A percentile compares a stretch with the other conserved stretches of the same genome.
These are phyloP conservation scores for Myotisia sp. DNA, from an alignment of 2,329 filamentous ascomycete genomes.

Conservation along the genomic window DNA sequence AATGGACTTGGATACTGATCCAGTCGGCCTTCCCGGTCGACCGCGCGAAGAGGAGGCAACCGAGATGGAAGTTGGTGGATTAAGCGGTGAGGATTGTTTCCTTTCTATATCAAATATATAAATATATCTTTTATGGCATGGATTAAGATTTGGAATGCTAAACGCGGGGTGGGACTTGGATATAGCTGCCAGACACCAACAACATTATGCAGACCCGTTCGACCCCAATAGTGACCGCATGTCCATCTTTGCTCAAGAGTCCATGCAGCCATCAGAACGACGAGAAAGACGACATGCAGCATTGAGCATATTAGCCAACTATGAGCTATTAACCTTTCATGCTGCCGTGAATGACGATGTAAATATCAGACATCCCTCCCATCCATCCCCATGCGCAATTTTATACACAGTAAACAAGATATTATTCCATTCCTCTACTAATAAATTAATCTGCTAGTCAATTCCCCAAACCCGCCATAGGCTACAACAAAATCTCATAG, in stretches of 20 bases:
- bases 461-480: slow-evolving; percentile 26
- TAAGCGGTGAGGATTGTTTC: too few relatives aligned
- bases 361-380: slow-evolving; percentile 4
- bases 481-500: slow-evolving; percentile 23
- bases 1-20: too few relatives aligned
- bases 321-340: slow-evolving; percentile 28
- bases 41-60: too few relatives aligned
- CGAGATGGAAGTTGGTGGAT: too few relatives aligned
- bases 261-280: slow-evolving; percentile 15
- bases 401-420: neutral
- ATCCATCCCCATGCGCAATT: neutral
- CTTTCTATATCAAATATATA: too few relatives aligned
- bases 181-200: too few relatives aligned
- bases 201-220: neutral
- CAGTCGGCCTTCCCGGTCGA: too few relatives aligned
- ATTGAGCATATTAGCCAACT: slow-evolving; percentile 25
- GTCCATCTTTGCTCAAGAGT: slow-evolving; percentile 3
- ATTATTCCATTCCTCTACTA: slow-evolving; percentile 1
- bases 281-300: slow-evolving; percentile 26
- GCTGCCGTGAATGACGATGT: slow-evolving; percentile 27
- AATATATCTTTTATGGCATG: too few relatives aligned
- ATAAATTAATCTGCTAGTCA: slow-evolving; percentile 19
- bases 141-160: too few relatives aligned
- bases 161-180: too few relatives aligned
- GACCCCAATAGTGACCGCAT: too few relatives aligned